Base-by-base conservation (phyloP, 2,329 filamentous ascomycete genomes). In the Penicillium sp. region DNA sequence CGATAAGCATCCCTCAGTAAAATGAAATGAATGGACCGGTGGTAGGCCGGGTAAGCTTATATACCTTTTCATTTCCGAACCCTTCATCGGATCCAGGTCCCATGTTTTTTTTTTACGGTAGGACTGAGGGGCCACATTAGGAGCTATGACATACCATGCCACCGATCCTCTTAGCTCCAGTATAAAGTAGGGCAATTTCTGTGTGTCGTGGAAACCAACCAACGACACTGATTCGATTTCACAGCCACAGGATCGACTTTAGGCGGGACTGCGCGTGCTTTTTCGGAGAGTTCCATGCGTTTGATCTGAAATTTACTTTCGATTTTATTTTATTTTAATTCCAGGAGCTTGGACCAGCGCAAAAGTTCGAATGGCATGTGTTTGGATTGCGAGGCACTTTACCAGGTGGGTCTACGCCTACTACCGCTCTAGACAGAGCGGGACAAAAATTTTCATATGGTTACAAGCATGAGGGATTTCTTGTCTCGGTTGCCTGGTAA, bases 1-100 rank as follows among this genome's bases (percentile, higher is more conserved):
- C 88, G 78, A 92, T 90, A 75, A 92, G 83, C 90, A 92, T 93
- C 59, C 69, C 69, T 71, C 54, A 54, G 55, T 60, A 55, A 55
- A 50, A 63, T 67, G 54, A 55, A 57, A 59, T 37, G 44, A 54
- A 35, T 26, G 45, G 45, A 26, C 43, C 19, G 42, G 50, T 33
- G 23, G 39, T 21, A 52, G 50, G 55, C 44, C 42, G 54, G 54
- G 37, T 31, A 23, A 33, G 58, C 16, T 51, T 68, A 65, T 67
- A 64, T 68, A 65, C 55, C 37, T 47, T 55, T 53, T n/a, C 31
- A 16, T 21, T 23, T 21, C 3, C 10, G 1, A n/a, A 10, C 50
- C 19, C 46, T 52, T 35, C 35, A 52, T 53, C 52, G 19, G 29
- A n/a, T 44, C 48, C 29, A 50, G 43, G 19, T 19, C 46, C 19